Evolutionary conservation across 768 basidiomycete species (phyloP).

Genomic region (Tephrocybe sp.): DNA sequence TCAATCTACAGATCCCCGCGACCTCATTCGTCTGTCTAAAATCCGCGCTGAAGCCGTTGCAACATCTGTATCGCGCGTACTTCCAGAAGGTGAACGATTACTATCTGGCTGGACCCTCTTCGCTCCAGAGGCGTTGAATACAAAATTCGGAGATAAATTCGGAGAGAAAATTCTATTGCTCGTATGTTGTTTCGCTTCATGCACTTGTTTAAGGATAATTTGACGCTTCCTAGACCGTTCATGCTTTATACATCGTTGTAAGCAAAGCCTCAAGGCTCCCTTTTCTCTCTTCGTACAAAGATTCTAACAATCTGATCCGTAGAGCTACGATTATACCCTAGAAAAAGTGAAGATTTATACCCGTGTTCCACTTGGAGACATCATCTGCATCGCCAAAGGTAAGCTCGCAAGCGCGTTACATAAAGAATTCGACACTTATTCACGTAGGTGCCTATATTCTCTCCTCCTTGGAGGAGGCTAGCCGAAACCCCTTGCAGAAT

Average conservation of each 20-base stretch:
- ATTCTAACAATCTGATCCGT: background rate
- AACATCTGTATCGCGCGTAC: slow-evolving; percentile 73
- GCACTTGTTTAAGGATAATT: background rate
- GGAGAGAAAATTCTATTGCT: slow-evolving; percentile 93
- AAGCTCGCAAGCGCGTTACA: slow-evolving; percentile 2
- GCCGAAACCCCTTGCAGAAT: slow-evolving; percentile 85
- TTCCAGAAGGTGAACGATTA: slow-evolving; percentile 73
- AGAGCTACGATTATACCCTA: slow-evolving; percentile 93
- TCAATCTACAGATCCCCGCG: slow-evolving; percentile 88
- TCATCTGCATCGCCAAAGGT: slow-evolving; percentile 80
- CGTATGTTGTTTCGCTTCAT: slow-evolving; percentile 42
- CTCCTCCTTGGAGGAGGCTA: slow-evolving; percentile 89
- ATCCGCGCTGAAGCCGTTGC: slow-evolving; percentile 93
- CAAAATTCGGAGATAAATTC: slow-evolving; percentile 71
- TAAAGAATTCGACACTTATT: background rate
- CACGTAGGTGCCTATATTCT: slow-evolving; percentile 89
- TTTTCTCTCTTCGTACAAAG: background rate
- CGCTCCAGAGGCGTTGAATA: slow-evolving; percentile 74
- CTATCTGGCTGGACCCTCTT: slow-evolving; percentile 92
- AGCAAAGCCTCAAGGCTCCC: slow-evolving; percentile 24
- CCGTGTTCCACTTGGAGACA: slow-evolving; percentile 82
- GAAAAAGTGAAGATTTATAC: slow-evolving; percentile 91
- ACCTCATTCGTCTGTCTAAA: slow-evolving; percentile 83
- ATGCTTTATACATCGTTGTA: slow-evolving; percentile 78
- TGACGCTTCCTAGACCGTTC: slow-evolving; percentile 25